phyloP scores from a whole-genome alignment of 345 rosid species.

The Citrus reticulata region DNA sequence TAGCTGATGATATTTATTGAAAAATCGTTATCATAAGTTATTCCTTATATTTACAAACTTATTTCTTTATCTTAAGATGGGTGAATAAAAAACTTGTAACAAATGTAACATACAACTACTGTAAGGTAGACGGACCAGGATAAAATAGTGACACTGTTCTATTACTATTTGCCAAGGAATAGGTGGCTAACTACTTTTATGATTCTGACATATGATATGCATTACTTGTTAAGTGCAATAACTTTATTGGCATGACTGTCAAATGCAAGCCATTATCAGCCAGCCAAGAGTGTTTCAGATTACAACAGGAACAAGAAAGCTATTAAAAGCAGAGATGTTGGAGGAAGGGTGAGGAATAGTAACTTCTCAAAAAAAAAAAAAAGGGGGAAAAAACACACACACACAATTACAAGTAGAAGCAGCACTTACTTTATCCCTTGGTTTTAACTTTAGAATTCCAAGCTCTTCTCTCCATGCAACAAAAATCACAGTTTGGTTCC shows the following conservation, averaged over 20 bases:
- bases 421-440: constrained; percentile 25
- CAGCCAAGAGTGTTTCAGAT: constrained; percentile 9
- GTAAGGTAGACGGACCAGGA: neutral
- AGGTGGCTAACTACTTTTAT: neutral
- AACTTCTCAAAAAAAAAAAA: neutral
- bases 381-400: neutral
- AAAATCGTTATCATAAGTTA: too few relatives aligned
- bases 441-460: constrained; percentile 36
- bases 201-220: neutral
- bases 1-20: too few relatives aligned
- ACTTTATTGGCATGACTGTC: constrained; percentile 14
- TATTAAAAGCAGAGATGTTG: constrained; percentile 45
- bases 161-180: neutral
- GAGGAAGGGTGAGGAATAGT: constrained; percentile 18
- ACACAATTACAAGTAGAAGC: too few relatives aligned
- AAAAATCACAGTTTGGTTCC: constrained; percentile 26
- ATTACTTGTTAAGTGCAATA: neutral
- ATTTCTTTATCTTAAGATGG: too few relatives aligned
- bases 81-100: neutral
- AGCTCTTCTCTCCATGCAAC: constrained; percentile 38
- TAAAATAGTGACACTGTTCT: neutral
- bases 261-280: constrained; percentile 21
- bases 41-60: too few relatives aligned
- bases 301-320: constrained; percentile 23
- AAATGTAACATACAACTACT: neutral